Percentiles rank a stretch among this genome's conserved stretches.
Conservation (phyloP, 176 grass and related monocot species). For the Oryza glaberrima region DNA sequence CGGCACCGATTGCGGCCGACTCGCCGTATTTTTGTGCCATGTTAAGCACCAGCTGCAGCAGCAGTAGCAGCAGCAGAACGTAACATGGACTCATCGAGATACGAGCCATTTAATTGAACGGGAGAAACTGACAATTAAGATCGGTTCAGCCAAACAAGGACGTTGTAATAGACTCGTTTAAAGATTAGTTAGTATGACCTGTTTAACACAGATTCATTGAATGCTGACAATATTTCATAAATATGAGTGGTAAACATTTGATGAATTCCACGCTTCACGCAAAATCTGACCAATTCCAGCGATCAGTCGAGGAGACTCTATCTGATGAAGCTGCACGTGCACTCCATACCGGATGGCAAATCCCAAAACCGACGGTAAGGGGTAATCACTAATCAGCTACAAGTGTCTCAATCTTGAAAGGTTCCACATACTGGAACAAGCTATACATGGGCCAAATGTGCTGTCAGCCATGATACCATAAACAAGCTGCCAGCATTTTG, state of each 20-base stretch:
- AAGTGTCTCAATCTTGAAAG: not conserved
- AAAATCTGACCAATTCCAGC: constrained; percentile 1
- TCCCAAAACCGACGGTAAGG: not conserved
- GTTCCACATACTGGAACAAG: not conserved
- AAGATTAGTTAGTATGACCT: not conserved
- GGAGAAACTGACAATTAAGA: not conserved
- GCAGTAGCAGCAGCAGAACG: not conserved
- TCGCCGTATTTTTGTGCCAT: not conserved
- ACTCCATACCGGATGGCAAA: not conserved
- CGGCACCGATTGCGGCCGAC: constrained; percentile 15
- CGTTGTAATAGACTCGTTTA: not conserved
- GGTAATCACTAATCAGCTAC: not conserved
- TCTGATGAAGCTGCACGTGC: not conserved
- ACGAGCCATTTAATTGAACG: not conserved
- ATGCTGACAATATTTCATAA: not conserved
- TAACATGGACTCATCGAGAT: not conserved
- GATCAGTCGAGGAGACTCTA: not conserved
- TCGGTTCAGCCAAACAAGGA: not conserved
- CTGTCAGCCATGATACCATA: not conserved
- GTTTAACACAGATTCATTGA: not conserved
- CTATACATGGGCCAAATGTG: constrained; percentile 1
- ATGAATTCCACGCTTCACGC: not conserved
- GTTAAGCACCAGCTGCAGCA: not conserved
- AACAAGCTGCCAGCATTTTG: not conserved
- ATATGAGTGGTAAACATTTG: not conserved